Conservation (phyloP, 306 rosid genomes). For the Abrus precatorius region DNA sequence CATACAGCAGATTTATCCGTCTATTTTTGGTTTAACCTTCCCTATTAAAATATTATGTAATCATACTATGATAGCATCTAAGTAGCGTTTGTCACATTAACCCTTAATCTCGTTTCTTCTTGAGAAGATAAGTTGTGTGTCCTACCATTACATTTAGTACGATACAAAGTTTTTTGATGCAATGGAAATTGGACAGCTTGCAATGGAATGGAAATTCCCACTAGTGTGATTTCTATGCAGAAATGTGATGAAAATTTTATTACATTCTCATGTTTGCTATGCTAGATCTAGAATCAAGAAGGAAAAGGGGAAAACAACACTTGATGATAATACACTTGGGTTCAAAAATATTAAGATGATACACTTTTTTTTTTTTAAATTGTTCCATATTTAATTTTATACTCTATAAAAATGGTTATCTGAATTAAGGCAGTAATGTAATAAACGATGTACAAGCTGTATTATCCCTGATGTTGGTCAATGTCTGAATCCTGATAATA, state of each 20-base stretch:
- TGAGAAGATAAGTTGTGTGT: constrained; percentile 2
- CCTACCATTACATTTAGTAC: background rate
- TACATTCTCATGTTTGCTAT: background rate
- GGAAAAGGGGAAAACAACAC: constrained; percentile 2
- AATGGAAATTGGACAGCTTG: background rate
- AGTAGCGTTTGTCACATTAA: constrained; percentile 10
- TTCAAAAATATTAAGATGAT: constrained; percentile 17
- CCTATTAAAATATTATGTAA: background rate
- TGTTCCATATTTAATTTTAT: background rate
- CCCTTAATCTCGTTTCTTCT: constrained; percentile 3
- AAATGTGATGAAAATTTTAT: background rate
- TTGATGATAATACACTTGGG: background rate
- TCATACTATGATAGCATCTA: constrained; percentile 7
- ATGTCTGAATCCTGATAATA: constrained; percentile 16
- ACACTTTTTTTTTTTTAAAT: background rate
- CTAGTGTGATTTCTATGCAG: background rate
- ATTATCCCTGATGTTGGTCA: constrained; percentile 27
- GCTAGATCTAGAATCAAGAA: constrained; percentile 31
- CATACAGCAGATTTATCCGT: constrained; percentile 9
- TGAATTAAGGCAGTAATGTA: background rate
- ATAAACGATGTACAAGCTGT: background rate
- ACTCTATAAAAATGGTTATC: background rate
- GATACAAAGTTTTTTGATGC: background rate
- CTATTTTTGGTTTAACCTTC: background rate
- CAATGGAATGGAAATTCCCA: background rate